Percentiles rank a stretch among this genome's conserved stretches.
Evolutionary conservation across 2,329 filamentous ascomycete genomes (phyloP).

Genomic region (Colletotrichum destructivum): DNA sequence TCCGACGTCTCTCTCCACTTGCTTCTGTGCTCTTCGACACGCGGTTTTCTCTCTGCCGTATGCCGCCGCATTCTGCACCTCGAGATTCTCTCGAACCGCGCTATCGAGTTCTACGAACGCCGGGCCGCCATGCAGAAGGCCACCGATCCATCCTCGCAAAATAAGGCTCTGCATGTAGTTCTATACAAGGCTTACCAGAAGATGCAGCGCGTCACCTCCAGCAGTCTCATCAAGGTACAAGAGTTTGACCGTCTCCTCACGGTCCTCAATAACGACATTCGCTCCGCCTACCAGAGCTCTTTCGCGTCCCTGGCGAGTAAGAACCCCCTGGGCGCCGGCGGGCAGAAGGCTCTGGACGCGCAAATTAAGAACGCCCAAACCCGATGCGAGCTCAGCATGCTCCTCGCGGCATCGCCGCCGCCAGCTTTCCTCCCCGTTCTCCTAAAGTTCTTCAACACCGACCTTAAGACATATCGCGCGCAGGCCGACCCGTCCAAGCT

Average conservation of each 20-base stretch:
- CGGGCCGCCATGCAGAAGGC: constrained; percentile 56
- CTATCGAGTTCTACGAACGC: constrained; percentile 66
- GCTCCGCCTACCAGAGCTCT: constrained; percentile 64
- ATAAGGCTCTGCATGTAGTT: constrained; percentile 62
- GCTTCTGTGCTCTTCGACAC: constrained; percentile 80
- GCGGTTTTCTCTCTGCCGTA: constrained; percentile 79
- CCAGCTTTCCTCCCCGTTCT: constrained; percentile 69
- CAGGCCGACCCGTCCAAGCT: constrained; percentile 77
- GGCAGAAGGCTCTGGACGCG: constrained; percentile 59
- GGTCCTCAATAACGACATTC: constrained; percentile 63
- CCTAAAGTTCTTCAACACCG: constrained; percentile 74
- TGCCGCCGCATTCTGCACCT: constrained; percentile 76
- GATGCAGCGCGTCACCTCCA: constrained; percentile 66
- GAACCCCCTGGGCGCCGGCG: constrained; percentile 59
- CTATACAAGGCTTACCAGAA: constrained; percentile 71
- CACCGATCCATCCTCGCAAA: constrained; percentile 55
- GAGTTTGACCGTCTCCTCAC: constrained; percentile 76
- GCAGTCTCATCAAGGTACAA: constrained; percentile 69
- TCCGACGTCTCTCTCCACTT: constrained; percentile 74
- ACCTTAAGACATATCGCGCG: constrained; percentile 71
- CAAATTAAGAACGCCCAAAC: constrained; percentile 62
- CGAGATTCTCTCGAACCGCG: constrained; percentile 63
- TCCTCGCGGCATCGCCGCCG: constrained; percentile 64
- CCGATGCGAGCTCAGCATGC: constrained; percentile 67
- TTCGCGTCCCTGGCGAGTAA: constrained; percentile 63